phyloP scores from a whole-genome alignment of 495 filamentous ascomycete species.

The Trichocladium antarcticum region DNA sequence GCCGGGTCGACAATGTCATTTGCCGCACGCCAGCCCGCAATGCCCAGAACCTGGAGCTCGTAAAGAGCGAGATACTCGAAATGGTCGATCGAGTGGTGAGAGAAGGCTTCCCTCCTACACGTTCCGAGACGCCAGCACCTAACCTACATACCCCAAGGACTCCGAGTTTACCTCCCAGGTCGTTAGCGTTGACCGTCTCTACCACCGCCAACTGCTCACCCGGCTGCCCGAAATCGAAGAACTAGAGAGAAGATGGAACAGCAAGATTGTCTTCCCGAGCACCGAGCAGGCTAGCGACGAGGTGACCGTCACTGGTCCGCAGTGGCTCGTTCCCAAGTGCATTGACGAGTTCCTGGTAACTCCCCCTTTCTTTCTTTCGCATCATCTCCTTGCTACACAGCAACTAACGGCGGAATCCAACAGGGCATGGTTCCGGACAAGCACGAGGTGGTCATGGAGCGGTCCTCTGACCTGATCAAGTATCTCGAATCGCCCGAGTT shows the following conservation, averaged over 20 bases:
- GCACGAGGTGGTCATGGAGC: conserved; percentile 78
- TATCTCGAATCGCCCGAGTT: conserved; percentile 74
- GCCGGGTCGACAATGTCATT: conserved; percentile 98
- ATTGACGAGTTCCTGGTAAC: conserved; percentile 83
- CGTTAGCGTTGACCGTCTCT: conserved; percentile 85
- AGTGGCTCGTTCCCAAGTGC: conserved; percentile 92
- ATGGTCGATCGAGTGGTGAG: conserved; percentile 92
- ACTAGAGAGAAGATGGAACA: conserved; percentile 96
- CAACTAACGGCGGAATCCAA: not conserved
- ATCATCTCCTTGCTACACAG: not conserved
- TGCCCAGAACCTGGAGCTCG: conserved; percentile 87
- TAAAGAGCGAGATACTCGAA: conserved; percentile 98
- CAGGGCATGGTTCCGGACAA: conserved; percentile 93
- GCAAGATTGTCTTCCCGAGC: conserved; percentile 94
- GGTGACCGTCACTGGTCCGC: conserved; percentile 86
- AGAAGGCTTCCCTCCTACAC: conserved; percentile 4
- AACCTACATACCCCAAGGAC: conserved; percentile 42
- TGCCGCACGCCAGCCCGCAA: conserved; percentile 96
- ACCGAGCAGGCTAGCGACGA: conserved; percentile 95
- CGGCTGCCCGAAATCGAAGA: conserved; percentile 83
- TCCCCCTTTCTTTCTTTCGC: not conserved
- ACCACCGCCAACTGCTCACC: conserved; percentile 83
- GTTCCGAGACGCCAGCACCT: not conserved
- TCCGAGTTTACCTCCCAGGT: conserved; percentile 91
- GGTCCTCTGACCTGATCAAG: conserved; percentile 57